Conservation (phyloP, 805 yeast genomes). For the Peterozyma xylosa region DNA sequence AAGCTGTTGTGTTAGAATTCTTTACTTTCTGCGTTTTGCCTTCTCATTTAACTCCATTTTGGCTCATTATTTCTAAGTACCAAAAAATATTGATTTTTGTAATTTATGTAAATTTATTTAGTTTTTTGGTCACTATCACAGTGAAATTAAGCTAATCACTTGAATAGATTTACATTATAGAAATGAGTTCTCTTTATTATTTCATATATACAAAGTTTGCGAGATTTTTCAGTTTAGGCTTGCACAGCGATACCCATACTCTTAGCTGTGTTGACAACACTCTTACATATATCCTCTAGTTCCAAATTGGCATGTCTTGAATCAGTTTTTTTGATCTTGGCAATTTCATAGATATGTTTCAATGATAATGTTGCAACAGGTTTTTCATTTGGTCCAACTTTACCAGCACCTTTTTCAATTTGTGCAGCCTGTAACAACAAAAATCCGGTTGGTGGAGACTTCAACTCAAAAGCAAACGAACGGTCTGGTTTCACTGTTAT, state of each 20-base stretch:
- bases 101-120: too few relatives aligned
- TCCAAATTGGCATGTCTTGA: conserved; percentile 65
- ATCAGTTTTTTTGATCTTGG: conserved; percentile 87
- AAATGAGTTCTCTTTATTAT: too few relatives aligned
- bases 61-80: too few relatives aligned
- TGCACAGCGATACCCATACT: conserved; percentile 82
- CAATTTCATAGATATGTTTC: conserved; percentile 91
- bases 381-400: conserved; percentile 57
- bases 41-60: too few relatives aligned
- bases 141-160: too few relatives aligned
- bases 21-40: too few relatives aligned
- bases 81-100: too few relatives aligned
- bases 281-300: conserved; percentile 70
- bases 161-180: too few relatives aligned
- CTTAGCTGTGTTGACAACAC: conserved; percentile 82
- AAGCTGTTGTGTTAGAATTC: too few relatives aligned
- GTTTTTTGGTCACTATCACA: too few relatives aligned
- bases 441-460: conserved; percentile 89
- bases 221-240: conserved; percentile 28
- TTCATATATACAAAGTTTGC: too few relatives aligned
- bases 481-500: conserved; percentile 90
- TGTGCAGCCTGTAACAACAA: conserved; percentile 77
- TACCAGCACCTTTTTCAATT: conserved; percentile 69
- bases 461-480: conserved; percentile 76
- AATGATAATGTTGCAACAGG: conserved; percentile 42